These are phyloP conservation scores for Solanum pinnatisectum DNA, from an alignment of 257 asterid species.

Conservation along the genomic window DNA sequence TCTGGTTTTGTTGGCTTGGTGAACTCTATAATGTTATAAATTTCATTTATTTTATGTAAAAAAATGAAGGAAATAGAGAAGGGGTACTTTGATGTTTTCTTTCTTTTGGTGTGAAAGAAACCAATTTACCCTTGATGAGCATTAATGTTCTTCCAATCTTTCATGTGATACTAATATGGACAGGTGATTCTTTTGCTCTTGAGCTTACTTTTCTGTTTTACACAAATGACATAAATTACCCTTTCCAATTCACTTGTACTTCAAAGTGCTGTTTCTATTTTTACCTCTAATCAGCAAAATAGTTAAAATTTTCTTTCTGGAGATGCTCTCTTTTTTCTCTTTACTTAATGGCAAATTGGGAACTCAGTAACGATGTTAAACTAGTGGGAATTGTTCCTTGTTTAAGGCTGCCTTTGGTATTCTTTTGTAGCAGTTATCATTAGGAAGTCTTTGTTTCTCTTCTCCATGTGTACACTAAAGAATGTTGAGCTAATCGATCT, in stretches of 20 bases:
- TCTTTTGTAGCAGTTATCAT: background rate
- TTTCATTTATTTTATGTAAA: background rate
- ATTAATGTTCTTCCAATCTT: background rate
- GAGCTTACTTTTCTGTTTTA: background rate
- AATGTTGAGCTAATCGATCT: background rate
- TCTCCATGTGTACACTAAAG: background rate
- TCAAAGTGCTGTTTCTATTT: background rate
- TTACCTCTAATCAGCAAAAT: background rate
- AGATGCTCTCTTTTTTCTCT: background rate
- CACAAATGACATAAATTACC: background rate
- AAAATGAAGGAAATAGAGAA: background rate
- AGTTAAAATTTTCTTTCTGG: background rate
- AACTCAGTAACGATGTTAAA: background rate
- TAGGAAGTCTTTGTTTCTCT: background rate
- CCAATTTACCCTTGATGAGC: background rate
- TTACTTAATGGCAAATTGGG: background rate
- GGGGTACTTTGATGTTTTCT: background rate
- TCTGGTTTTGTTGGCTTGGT: background rate
- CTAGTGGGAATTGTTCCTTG: background rate
- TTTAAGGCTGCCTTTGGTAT: background rate
- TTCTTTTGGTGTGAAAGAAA: background rate
- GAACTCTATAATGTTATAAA: background rate
- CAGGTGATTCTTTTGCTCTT: background rate
- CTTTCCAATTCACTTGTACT: background rate
- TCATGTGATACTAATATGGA: background rate